Conservation (phyloP, 139 green algal species). For the Micromonas pusilla region DNA sequence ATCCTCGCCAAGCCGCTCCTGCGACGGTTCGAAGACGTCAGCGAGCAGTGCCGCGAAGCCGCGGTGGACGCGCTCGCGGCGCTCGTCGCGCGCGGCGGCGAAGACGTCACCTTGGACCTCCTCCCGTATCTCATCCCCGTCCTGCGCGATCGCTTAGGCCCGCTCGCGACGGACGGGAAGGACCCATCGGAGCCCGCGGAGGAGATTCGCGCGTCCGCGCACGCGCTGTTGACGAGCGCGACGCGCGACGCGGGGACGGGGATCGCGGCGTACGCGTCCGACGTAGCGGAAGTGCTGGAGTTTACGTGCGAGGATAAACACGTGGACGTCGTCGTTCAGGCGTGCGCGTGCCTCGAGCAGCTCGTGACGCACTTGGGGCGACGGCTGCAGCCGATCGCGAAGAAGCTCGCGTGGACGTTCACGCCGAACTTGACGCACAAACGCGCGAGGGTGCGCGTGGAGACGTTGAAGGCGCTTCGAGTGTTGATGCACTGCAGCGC, state of each 20-base stretch:
- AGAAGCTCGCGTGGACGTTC: neutral
- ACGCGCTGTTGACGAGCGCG: neutral
- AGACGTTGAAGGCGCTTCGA: neutral
- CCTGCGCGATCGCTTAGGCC: neutral
- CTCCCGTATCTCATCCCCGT: neutral
- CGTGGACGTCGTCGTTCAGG: neutral
- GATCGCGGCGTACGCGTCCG: neutral
- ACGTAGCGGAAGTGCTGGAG: neutral
- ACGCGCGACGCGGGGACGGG: neutral
- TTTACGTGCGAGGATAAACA: neutral
- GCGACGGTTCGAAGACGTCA: neutral
- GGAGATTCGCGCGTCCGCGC: neutral
- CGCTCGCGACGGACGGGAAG: neutral
- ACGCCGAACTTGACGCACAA: neutral
- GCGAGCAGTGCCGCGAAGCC: neutral
- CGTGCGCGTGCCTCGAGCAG: neutral
- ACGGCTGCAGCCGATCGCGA: neutral
- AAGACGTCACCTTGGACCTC: neutral
- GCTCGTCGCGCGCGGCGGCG: too few relatives aligned
- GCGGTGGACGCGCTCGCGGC: neutral
- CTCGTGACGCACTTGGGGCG: neutral
- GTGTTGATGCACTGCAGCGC: constrained; percentile 4
- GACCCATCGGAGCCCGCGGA: neutral
- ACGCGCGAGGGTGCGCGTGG: neutral
- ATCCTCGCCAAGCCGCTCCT: neutral